Evolutionary conservation across 2,329 filamentous ascomycete genomes (phyloP).

Genomic region (Epichloe brachyelytri): DNA sequence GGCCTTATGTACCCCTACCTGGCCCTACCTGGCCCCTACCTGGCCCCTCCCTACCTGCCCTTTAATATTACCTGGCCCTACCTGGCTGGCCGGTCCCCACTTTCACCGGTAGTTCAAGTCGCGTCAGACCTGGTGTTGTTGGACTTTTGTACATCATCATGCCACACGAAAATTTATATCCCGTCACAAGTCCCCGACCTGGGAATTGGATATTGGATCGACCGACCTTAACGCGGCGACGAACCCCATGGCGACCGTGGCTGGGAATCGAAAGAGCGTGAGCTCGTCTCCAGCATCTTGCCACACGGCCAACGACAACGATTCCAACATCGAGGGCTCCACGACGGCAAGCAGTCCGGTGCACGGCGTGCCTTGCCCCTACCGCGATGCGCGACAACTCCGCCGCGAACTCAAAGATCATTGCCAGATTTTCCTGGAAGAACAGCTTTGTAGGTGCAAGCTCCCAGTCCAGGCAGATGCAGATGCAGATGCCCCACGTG

Average conservation of each 20-base stretch:
- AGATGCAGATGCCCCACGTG: not conserved
- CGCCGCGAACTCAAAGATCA: conserved; percentile 53
- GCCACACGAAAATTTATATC: too few species aligned
- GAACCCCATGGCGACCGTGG: conserved; percentile 4
- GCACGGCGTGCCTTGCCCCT: conserved; percentile 22
- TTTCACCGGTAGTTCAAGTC: too few species aligned
- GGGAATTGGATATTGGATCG: not conserved
- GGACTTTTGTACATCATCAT: too few species aligned
- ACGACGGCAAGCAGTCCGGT: conserved; percentile 25
- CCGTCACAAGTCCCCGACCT: not conserved
- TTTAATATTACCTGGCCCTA: too few species aligned
- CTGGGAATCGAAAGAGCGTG: conserved; percentile 9
- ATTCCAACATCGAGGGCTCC: conserved; percentile 16
- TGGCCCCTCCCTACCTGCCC: too few species aligned
- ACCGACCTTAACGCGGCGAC: not conserved
- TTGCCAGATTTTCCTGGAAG: conserved; percentile 61
- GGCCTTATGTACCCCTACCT: too few species aligned
- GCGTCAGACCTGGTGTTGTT: too few species aligned
- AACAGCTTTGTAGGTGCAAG: conserved; percentile 47
- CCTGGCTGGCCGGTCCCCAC: too few species aligned
- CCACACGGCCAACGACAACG: conserved; percentile 20
- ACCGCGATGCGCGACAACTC: conserved; percentile 41
- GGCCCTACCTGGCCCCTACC: too few species aligned
- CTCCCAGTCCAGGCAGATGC: not conserved
- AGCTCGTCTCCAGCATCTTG: conserved; percentile 22